phyloP scores from a whole-genome alignment of 2,329 filamentous ascomycete species.

The Aspergillus clavatus region DNA sequence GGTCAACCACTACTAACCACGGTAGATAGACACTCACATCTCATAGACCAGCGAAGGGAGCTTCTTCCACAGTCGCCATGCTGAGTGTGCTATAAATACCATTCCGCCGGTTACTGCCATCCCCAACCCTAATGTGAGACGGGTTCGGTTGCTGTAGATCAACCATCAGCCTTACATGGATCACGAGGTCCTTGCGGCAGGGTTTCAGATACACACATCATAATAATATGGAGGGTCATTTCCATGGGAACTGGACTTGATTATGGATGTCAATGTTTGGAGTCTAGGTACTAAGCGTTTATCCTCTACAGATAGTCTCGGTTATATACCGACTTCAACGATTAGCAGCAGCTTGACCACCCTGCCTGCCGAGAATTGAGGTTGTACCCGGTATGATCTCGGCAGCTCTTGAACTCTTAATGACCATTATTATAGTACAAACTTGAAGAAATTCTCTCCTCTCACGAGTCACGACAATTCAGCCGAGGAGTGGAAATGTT shows the following conservation, averaged over 20 bases:
- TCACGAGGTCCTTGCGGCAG: too few species aligned
- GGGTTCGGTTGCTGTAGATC: neutral
- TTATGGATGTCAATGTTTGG: too few species aligned
- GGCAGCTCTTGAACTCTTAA: too few species aligned
- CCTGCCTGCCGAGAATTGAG: neutral
- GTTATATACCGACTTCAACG: neutral
- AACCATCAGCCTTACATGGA: too few species aligned
- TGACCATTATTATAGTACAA: neutral
- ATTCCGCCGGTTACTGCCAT: neutral
- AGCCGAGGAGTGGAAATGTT: slow-evolving; percentile 15
- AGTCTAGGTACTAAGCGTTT: too few species aligned
- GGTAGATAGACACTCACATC: neutral
- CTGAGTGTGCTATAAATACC: neutral
- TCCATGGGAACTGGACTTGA: too few species aligned
- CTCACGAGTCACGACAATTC: too few species aligned
- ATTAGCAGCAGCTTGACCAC: neutral
- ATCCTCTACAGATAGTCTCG: too few species aligned
- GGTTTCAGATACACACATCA: too few species aligned
- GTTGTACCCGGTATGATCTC: neutral
- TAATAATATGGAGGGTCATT: too few species aligned
- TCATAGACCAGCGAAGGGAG: slow-evolving; percentile 1
- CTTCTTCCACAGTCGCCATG: neutral
- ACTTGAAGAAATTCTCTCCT: too few species aligned
- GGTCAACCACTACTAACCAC: too few species aligned
- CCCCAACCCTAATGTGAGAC: neutral